A percentile compares a stretch with the other conserved stretches of the same genome.
phyloP scores from a whole-genome alignment of 768 basidiomycete genomes.

The Pisolithus albus region DNA sequence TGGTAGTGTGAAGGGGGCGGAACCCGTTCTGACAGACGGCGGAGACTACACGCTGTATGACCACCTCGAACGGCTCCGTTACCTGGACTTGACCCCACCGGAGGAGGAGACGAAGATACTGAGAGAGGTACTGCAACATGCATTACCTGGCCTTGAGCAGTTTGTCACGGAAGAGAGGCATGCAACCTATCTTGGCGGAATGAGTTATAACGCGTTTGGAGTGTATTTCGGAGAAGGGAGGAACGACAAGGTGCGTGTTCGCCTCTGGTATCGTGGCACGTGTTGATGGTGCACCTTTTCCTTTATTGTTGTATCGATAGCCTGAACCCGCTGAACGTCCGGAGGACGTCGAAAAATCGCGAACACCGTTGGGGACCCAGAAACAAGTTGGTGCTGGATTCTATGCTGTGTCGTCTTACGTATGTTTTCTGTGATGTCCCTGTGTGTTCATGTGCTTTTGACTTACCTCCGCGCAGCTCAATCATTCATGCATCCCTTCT shows the following conservation, averaged over 20 bases:
- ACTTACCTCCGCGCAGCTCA: slow-evolving; percentile 32
- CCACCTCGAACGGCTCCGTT: slow-evolving; percentile 71
- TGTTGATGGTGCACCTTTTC: background rate
- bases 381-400: slow-evolving; percentile 72
- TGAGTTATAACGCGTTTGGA: slow-evolving; percentile 74
- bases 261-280: background rate
- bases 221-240: slow-evolving; percentile 62
- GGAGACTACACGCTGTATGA: slow-evolving; percentile 62
- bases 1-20: slow-evolving; percentile 6
- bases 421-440: slow-evolving; percentile 20
- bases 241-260: slow-evolving; percentile 55
- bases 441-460: background rate
- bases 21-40: slow-evolving; percentile 31
- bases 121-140: slow-evolving; percentile 47
- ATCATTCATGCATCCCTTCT: slow-evolving; percentile 70
- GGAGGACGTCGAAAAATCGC: slow-evolving; percentile 67
- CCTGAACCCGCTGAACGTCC: slow-evolving; percentile 47
- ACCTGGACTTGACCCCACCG: slow-evolving; percentile 46
- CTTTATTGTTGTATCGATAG: slow-evolving; percentile 27
- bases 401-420: slow-evolving; percentile 73
- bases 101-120: slow-evolving; percentile 47
- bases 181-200: slow-evolving; percentile 55
- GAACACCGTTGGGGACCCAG: slow-evolving; percentile 69
- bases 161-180: slow-evolving; percentile 62
- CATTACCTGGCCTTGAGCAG: slow-evolving; percentile 66